Percentiles rank a stretch among this genome's conserved stretches.
Conservation (phyloP, 345 rosid genomes). For the Cardamine resedifolia region DNA sequence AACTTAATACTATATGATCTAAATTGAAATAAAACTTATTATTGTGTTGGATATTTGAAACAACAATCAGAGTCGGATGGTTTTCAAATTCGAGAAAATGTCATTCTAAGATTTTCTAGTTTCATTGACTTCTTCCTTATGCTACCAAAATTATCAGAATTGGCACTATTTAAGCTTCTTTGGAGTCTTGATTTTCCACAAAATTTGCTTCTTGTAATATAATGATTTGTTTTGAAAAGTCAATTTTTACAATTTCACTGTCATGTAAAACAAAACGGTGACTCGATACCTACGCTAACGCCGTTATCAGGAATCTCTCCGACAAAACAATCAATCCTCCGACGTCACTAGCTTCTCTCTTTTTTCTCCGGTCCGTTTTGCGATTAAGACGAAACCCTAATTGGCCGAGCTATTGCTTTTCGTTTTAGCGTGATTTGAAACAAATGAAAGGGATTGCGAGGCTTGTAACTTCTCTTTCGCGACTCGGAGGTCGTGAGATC, state of each 20-base stretch:
- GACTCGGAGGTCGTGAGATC: constrained; percentile 23
- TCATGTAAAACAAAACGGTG: background rate
- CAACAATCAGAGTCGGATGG: too few species aligned
- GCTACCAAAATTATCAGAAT: too few species aligned
- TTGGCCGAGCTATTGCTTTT: background rate
- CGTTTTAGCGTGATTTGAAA: background rate
- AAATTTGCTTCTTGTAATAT: too few species aligned
- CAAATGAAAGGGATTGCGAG: constrained; percentile 34
- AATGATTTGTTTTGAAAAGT: background rate
- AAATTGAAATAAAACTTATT: too few species aligned
- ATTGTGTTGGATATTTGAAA: too few species aligned
- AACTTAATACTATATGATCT: too few species aligned
- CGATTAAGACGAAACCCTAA: constrained; percentile 16
- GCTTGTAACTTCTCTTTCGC: constrained; percentile 27
- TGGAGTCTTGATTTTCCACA: too few species aligned
- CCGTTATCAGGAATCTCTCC: background rate
- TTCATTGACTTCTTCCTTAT: too few species aligned
- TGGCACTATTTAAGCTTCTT: too few species aligned
- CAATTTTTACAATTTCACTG: background rate
- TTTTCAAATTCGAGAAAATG: too few species aligned
- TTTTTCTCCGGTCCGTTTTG: background rate
- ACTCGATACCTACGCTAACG: background rate
- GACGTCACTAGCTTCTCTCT: background rate
- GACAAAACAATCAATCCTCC: background rate
- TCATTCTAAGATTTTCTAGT: too few species aligned